Percentiles rank a stretch among this genome's conserved stretches.
Evolutionary conservation across 129 eudicot genomes (phyloP).

Genomic region (Ambrosia trifida): DNA sequence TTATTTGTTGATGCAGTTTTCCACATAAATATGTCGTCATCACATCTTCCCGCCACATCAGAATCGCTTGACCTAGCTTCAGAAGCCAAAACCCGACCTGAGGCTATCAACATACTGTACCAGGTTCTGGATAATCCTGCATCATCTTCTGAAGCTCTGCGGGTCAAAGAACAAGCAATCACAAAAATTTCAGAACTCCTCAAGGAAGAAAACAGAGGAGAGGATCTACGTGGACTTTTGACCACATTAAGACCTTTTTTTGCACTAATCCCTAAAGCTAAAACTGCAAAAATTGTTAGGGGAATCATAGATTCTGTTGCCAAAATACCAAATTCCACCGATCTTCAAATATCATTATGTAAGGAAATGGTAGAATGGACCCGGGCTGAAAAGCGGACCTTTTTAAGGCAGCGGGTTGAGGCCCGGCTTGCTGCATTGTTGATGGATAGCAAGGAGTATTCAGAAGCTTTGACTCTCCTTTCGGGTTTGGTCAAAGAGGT

Average conservation of each 20-base stretch:
- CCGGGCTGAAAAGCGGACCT: constrained; percentile 55
- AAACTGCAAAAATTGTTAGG: constrained; percentile 66
- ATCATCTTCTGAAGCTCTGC: constrained; percentile 61
- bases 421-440: constrained; percentile 49
- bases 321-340: constrained; percentile 55
- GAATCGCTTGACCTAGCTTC: constrained; percentile 53
- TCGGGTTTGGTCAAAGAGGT: constrained; percentile 52
- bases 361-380: constrained; percentile 73
- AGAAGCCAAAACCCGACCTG: constrained; percentile 54
- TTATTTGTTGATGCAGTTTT: constrained; percentile 18
- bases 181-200: constrained; percentile 55
- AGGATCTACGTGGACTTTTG: constrained; percentile 59
- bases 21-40: constrained; percentile 43
- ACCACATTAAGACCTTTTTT: constrained; percentile 58
- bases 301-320: constrained; percentile 60
- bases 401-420: constrained; percentile 54
- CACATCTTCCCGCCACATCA: constrained; percentile 50
- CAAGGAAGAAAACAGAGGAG: constrained; percentile 52
- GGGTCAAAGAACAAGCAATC: constrained; percentile 64
- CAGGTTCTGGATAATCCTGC: constrained; percentile 58
- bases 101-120: constrained; percentile 55
- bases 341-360: constrained; percentile 62
- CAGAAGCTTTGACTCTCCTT: constrained; percentile 56
- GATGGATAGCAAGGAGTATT: constrained; percentile 55
- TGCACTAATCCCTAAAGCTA: constrained; percentile 55